Evolutionary conservation across 176 grass and related monocot genomes (phyloP).

Genomic region (Chloris gayana): DNA sequence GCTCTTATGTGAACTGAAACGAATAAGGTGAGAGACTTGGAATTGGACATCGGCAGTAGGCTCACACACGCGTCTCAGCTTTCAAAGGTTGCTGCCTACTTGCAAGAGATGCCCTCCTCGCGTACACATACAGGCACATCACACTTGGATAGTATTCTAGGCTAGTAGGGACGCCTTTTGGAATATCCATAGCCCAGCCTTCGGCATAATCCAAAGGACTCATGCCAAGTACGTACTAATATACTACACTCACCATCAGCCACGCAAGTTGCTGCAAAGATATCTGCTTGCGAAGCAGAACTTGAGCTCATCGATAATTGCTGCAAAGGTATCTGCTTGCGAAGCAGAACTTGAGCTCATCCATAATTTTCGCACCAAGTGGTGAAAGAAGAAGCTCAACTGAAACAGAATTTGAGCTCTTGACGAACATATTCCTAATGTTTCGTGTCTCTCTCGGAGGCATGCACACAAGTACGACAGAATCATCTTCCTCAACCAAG

Average conservation of each 20-base stretch:
- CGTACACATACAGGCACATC: neutral
- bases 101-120: slow-evolving; percentile 6
- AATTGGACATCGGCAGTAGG: too few species aligned
- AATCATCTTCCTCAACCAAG: too few species aligned
- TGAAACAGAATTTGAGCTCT: too few species aligned
- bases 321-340: neutral
- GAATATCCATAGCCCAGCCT: neutral
- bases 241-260: neutral
- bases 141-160: neutral
- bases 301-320: neutral
- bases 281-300: neutral
- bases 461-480: too few species aligned
- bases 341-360: neutral
- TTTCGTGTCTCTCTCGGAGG: too few species aligned
- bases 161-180: neutral
- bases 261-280: neutral
- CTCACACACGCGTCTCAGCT: too few species aligned
- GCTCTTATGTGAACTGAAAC: neutral
- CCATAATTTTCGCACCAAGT: neutral
- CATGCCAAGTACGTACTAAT: neutral
- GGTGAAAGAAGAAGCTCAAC: neutral
- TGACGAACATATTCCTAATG: too few species aligned
- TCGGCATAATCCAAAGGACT: neutral
- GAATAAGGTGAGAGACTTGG: neutral
- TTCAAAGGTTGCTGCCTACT: neutral